Evolutionary conservation across 1,284 basidiomycete species (phyloP), one percentile per base, ranked within the genome.

Genomic region (Dichomitus squalens): DNA sequence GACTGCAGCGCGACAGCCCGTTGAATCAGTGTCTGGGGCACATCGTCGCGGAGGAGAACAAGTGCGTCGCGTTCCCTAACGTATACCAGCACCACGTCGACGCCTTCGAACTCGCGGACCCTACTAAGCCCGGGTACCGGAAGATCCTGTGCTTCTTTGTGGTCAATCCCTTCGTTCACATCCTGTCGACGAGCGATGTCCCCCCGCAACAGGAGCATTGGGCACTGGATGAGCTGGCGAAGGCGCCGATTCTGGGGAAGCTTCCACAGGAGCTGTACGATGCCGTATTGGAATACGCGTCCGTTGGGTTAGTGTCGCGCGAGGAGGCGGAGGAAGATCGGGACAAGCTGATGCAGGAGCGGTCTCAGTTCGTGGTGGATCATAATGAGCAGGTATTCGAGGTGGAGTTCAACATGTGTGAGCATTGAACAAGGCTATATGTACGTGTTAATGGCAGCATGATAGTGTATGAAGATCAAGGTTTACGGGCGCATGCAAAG

Each of bases 71-170:
- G n/a, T 49, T 34, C 33, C 52, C 35, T 2, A 48, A 49, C n/a
- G 23, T 49, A 3, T 49, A 39, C 35, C 35, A 51, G 8, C 39
- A 55, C 44, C 47, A 23, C 25, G 64, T 70, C 18, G 49, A 61
- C 14, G 57, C 64, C 18, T 68, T 71, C 57, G 52, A 61, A 35
- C 64, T 71, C 16, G 49, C 20, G 23, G 69, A 71, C 53, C 41
- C 40, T 3, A 48, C 65, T 11, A 61, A 63, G 40, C 59, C 67
- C 1, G 68, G 68, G 7, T 60, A 65, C 31, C 64, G 68, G 36
- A 69, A 68, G 49, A 68, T 72, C 39, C 36, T 70, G 31, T 62
- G 59, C 18, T 59, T 68, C 36, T 70, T 70, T 61, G 52, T 72
- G 35, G 62, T 68, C 47, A 65, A 70, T 53, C 69, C 70, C 1